phyloP scores from a whole-genome alignment of 2,329 filamentous ascomycete species.

The Lecanicillium sp. region DNA sequence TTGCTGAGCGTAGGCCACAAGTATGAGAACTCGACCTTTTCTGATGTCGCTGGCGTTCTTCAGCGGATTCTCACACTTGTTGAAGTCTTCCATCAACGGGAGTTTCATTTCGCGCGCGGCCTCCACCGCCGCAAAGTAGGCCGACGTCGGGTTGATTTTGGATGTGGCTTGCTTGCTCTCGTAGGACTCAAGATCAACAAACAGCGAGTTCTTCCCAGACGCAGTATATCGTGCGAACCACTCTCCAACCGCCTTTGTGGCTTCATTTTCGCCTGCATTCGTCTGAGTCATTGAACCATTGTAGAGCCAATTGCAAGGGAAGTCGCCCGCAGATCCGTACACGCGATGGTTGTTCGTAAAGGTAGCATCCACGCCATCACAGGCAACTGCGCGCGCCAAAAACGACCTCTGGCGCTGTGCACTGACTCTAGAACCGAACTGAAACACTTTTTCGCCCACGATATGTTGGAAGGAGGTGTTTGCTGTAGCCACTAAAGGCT shows the following conservation, averaged over 20 bases:
- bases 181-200: neutral
- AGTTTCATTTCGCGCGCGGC: neutral
- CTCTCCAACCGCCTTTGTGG: neutral
- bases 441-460: neutral
- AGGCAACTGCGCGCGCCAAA: neutral
- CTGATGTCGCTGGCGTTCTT: neutral
- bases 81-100: constrained; percentile 3
- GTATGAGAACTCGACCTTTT: neutral
- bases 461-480: neutral
- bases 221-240: neutral
- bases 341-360: neutral
- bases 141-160: neutral
- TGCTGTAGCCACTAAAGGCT: neutral
- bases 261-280: neutral
- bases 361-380: neutral
- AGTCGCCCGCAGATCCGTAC: neutral
- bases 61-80: neutral
- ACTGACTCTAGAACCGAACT: neutral
- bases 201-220: neutral
- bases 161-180: neutral
- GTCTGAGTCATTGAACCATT: neutral
- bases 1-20: neutral
- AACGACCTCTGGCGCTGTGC: neutral
- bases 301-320: neutral
- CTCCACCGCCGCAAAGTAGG: neutral